A percentile compares a stretch with the other conserved stretches of the same genome.
Evolutionary conservation across 495 filamentous ascomycete species (phyloP).

Genomic region (Penicillium dipodomyicola): DNA sequence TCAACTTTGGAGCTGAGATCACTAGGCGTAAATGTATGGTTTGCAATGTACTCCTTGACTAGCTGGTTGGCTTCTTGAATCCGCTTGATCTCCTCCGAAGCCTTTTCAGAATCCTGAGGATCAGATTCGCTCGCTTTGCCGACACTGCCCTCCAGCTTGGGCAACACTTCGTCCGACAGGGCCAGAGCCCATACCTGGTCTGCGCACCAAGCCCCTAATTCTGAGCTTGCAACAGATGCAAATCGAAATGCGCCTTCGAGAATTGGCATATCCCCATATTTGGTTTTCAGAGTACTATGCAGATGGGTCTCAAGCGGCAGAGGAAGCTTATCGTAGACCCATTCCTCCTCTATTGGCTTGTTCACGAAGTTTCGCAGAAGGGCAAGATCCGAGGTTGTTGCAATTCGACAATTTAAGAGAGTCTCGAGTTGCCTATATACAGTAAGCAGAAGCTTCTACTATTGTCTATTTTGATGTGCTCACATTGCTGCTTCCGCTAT

Average conservation of each 20-base stretch:
- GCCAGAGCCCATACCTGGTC: slow-evolving; percentile 75
- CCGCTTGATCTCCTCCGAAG: slow-evolving; percentile 49
- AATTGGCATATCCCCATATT: slow-evolving; percentile 54
- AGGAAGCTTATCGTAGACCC: slow-evolving; percentile 53
- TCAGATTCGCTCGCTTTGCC: slow-evolving; percentile 39
- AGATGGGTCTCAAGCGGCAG: slow-evolving; percentile 62
- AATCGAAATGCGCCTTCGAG: slow-evolving; percentile 61
- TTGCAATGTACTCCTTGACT: slow-evolving; percentile 51
- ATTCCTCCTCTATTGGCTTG: slow-evolving; percentile 59
- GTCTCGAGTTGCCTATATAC: slow-evolving; percentile 64
- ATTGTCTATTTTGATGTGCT: slow-evolving; percentile 7
- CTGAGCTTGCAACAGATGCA: slow-evolving; percentile 55
- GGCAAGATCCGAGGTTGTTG: slow-evolving; percentile 68
- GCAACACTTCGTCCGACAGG: slow-evolving; percentile 62
- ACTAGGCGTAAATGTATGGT: slow-evolving; percentile 37
- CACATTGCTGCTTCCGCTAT: slow-evolving; percentile 64
- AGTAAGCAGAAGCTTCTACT: slow-evolving; percentile 10
- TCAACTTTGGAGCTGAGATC: slow-evolving; percentile 72
- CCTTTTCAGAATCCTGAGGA: slow-evolving; percentile 31
- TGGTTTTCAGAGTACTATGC: slow-evolving; percentile 51
- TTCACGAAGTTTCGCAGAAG: slow-evolving; percentile 58
- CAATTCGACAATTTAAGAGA: slow-evolving; percentile 76
- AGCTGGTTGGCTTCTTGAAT: slow-evolving; percentile 60
- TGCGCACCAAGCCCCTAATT: slow-evolving; percentile 84
- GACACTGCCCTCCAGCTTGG: slow-evolving; percentile 59